Base-by-base conservation (phyloP, 169 alveolate species). In the Plasmodium relictum region DNA sequence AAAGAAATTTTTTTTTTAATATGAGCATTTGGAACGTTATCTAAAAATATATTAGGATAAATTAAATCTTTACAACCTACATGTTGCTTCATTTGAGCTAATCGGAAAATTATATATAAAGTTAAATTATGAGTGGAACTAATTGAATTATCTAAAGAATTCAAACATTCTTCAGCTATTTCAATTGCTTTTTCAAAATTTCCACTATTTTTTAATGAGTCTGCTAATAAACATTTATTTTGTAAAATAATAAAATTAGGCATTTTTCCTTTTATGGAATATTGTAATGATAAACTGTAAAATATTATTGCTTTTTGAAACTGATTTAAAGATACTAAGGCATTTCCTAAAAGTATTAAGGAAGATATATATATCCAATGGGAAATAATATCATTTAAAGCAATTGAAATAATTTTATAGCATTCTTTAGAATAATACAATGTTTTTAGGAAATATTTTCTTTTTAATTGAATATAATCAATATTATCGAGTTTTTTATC, bases 41-140 rank as follows among this genome's bases (percentile, higher is more conserved):
- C 54, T 83, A 83, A 37, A 16, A 39, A 56, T 45, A 83, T 41
- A 45, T 54, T 45, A 18, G 91, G 74, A 48, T 20, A 69, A 42
- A 83, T 54, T 37, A 83, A 58, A 83, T 83, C 85, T 83, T 62
- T 83, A 52, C 91, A 83, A 0, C 91, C 91, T 10, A 83, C 68
- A 31, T 68, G 56, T 69, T 83, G 86, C 39, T 83, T 83, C 91
- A 83, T 83, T 26, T 83, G 74, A 24, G 91, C 91, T 56, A 83
- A 58, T 24, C 72, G 42, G 39, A 44, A 83, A 56, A 83, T 56
- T 54, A 69, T 45, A 69, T 68, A 70, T 39, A 83, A 62, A 9
- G 61, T 70, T 54, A 83, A 62, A 83, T 73, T 83, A 22, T 62
- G 91, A 1, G 85, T 52, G 4, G 50, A 66, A 14, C 44, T 22